A percentile compares a stretch with the other conserved stretches of the same genome.
These are phyloP conservation scores for Candida frijolesensis DNA, from an alignment of 1,139 yeast species.

Conservation along the genomic window DNA sequence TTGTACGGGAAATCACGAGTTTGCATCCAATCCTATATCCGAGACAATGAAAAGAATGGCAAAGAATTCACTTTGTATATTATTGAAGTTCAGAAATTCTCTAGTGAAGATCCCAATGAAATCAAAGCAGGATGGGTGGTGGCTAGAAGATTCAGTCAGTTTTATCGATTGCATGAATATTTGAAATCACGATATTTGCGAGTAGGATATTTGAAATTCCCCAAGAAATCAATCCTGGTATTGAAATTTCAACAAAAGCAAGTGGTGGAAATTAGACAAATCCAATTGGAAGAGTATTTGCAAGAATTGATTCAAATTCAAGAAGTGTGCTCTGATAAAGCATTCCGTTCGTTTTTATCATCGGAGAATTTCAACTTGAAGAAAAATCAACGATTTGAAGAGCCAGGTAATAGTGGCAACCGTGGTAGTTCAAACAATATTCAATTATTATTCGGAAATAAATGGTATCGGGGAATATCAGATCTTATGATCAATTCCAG, in stretches of 20 bases:
- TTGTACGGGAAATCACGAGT: conserved; percentile 71
- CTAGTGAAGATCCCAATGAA: conserved; percentile 42
- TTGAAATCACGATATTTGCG: conserved; percentile 55
- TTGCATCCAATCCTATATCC: conserved; percentile 66
- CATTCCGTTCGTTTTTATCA: conserved; percentile 76
- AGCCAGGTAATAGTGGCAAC: conserved; percentile 19
- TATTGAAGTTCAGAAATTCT: conserved; percentile 69
- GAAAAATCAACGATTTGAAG: conserved; percentile 34
- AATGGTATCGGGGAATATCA: conserved; percentile 46
- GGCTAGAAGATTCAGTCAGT: conserved; percentile 85
- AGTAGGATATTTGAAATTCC: conserved; percentile 57
- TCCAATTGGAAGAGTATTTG: conserved; percentile 64
- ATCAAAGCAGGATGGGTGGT: conserved; percentile 85
- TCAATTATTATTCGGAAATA: conserved; percentile 36
- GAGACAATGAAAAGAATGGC: conserved; percentile 54
- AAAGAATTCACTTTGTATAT: conserved; percentile 69
- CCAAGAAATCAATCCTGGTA: conserved; percentile 58
- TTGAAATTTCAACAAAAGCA: conserved; percentile 65
- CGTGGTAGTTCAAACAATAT: conserved; percentile 11
- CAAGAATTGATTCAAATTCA: conserved; percentile 59
- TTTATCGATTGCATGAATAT: conserved; percentile 69
- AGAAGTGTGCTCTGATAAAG: conserved; percentile 70
- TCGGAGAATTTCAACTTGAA: conserved; percentile 61
- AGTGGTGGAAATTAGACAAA: conserved; percentile 65
- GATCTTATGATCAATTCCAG: conserved; percentile 20